Evolutionary conservation across 169 alveolate species (phyloP).

Genomic region (Eimeria sp.): DNA sequence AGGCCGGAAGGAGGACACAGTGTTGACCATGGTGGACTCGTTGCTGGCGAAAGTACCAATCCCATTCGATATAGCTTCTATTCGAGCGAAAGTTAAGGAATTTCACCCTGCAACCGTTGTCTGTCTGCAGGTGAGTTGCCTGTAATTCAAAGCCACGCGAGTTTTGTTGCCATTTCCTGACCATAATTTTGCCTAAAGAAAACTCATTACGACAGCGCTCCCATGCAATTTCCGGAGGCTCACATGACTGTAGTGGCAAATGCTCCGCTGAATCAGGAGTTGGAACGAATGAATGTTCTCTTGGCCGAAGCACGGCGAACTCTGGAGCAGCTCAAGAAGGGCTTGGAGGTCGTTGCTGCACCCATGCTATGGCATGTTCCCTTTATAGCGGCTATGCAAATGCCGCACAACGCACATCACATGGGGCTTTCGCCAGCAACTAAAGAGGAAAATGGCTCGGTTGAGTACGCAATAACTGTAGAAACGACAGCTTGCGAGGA

Average conservation of each 20-base stretch:
- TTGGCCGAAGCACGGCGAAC: slow-evolving; percentile 93
- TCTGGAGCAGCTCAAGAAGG: slow-evolving; percentile 94
- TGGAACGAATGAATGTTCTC: slow-evolving; percentile 96
- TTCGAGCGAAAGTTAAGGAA: slow-evolving; percentile 84
- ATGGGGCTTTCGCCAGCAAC: neutral
- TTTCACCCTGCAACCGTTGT: slow-evolving; percentile 94
- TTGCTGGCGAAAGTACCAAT: slow-evolving; percentile 92
- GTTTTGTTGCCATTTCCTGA: neutral
- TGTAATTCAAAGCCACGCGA: neutral
- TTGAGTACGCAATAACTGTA: neutral
- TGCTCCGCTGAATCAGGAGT: slow-evolving; percentile 88
- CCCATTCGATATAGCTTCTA: slow-evolving; percentile 86
- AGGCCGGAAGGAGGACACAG: slow-evolving; percentile 90
- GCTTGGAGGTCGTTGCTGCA: slow-evolving; percentile 88
- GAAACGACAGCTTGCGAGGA: neutral
- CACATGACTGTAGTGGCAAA: neutral
- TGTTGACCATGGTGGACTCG: slow-evolving; percentile 90
- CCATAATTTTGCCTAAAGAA: neutral
- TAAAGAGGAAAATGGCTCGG: neutral
- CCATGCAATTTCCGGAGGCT: neutral
- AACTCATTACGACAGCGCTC: neutral
- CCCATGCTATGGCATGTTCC: slow-evolving; percentile 9
- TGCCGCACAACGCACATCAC: neutral
- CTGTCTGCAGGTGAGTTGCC: slow-evolving; percentile 88
- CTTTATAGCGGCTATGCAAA: neutral